These are phyloP conservation scores for Hypoxylon sp. DNA, from an alignment of 2,329 filamentous ascomycete species.

Conservation along the genomic window DNA sequence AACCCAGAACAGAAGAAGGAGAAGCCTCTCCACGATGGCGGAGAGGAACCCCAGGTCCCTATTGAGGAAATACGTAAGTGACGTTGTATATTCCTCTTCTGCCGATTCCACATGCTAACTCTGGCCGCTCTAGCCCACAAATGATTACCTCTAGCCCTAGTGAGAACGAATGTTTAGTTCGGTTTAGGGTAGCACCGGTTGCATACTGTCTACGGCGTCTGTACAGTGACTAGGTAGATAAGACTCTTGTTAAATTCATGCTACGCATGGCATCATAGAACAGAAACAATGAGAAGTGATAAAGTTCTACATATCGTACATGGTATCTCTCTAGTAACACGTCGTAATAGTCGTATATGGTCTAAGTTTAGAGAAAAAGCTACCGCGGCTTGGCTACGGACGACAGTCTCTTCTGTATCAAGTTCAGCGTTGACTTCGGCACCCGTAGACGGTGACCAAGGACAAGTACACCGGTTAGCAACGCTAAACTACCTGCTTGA, in stretches of 20 bases:
- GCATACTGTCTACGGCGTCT: conserved; percentile 29
- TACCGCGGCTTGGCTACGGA: conserved; percentile 40
- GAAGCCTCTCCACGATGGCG: conserved; percentile 28
- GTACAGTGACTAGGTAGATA: conserved; percentile 28
- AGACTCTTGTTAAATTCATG: conserved; percentile 3
- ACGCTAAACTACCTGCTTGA: conserved; percentile 88
- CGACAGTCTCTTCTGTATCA: conserved; percentile 67
- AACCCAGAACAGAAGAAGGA: conserved; percentile 61
- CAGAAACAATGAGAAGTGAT: conserved; percentile 37
- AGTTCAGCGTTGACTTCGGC: conserved; percentile 72
- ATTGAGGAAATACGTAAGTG: conserved; percentile 44
- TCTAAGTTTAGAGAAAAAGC: neutral
- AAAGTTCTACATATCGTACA: conserved; percentile 44
- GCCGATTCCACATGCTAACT: conserved; percentile 12
- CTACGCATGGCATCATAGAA: conserved; percentile 11
- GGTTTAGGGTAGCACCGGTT: conserved; percentile 5
- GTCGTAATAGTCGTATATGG: conserved; percentile 24
- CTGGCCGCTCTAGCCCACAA: conserved; percentile 32
- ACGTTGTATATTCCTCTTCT: neutral
- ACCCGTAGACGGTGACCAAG: conserved; percentile 83
- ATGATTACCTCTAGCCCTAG: conserved; percentile 21
- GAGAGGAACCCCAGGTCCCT: conserved; percentile 41
- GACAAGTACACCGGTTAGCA: conserved; percentile 85
- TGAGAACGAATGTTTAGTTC: conserved; percentile 1
- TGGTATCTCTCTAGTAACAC: conserved; percentile 29